Conservation (phyloP, 1,139 yeast genomes). For the Nematodospora anomalae region DNA sequence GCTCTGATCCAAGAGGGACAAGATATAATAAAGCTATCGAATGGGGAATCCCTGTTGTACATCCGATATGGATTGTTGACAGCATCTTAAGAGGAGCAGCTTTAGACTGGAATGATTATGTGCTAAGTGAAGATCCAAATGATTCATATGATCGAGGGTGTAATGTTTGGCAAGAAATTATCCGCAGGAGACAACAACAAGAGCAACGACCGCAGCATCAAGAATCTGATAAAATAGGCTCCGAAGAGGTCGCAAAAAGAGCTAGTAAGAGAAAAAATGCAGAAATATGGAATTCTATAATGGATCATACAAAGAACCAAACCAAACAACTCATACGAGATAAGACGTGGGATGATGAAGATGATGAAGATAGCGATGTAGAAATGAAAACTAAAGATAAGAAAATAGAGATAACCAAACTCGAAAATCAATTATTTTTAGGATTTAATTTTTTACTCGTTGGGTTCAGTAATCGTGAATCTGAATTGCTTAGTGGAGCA, state of each 20-base stretch:
- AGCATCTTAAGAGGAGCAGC: constrained; percentile 61
- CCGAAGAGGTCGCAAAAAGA: constrained; percentile 6
- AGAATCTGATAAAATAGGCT: constrained; percentile 17
- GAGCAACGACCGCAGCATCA: no score
- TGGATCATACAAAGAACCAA: constrained; percentile 33
- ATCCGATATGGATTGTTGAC: constrained; percentile 74
- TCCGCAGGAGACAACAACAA: constrained; percentile 13
- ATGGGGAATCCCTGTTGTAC: constrained; percentile 70
- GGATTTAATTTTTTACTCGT: constrained; percentile 37
- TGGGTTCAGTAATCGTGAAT: constrained; percentile 39
- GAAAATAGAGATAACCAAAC: background rate
- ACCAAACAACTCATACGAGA: constrained; percentile 21
- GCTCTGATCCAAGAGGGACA: constrained; percentile 56
- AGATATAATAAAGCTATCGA: constrained; percentile 62
- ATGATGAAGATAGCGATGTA: background rate
- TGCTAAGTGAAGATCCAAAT: constrained; percentile 21
- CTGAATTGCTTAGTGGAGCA: constrained; percentile 32
- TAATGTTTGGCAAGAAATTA: constrained; percentile 45
- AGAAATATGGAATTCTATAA: constrained; percentile 51
- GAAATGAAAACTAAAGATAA: background rate
- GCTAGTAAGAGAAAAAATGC: constrained; percentile 20
- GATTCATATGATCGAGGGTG: constrained; percentile 49
- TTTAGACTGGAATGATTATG: constrained; percentile 49
- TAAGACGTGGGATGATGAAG: constrained; percentile 31
- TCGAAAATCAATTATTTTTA: constrained; percentile 26